phyloP scores from a whole-genome alignment of 2,329 filamentous ascomycete species.

The Calonectria pseudoturangicola region DNA sequence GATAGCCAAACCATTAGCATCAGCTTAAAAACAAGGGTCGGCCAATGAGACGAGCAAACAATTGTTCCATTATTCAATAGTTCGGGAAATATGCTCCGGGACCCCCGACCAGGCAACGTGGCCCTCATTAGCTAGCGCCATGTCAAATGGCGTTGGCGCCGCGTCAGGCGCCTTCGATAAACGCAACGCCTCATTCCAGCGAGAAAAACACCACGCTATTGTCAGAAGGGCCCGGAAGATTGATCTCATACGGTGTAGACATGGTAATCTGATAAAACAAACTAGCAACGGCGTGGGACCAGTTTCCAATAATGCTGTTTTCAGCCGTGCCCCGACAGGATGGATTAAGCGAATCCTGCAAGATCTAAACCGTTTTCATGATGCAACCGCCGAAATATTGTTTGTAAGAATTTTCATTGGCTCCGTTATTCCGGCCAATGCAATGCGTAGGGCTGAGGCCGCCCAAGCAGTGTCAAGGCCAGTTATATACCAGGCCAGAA shows the following conservation, averaged over 20 bases:
- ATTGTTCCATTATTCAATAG: conserved; percentile 22
- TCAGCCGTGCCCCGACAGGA: not conserved
- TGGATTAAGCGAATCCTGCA: not conserved
- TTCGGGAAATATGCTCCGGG: conserved; percentile 12
- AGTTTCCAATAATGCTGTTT: conserved; percentile 15
- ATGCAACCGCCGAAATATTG: not conserved
- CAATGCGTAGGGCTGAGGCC: not conserved
- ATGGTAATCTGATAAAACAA: too few species aligned
- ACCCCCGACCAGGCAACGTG: conserved; percentile 23
- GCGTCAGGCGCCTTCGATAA: not conserved
- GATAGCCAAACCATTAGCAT: conserved; percentile 1
- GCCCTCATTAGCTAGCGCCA: conserved; percentile 10
- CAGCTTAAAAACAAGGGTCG: conserved; percentile 12
- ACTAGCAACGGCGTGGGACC: not conserved
- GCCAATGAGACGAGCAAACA: conserved; percentile 3
- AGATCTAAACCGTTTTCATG: conserved; percentile 16
- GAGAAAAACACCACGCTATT: not conserved
- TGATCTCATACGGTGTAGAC: not conserved
- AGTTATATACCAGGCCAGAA: not conserved
- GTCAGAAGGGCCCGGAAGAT: not conserved
- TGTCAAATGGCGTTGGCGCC: not conserved
- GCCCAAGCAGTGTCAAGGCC: not conserved
- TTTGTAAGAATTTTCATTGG: not conserved
- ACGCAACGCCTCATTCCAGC: not conserved
- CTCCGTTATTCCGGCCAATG: not conserved